A percentile compares a stretch with the other conserved stretches of the same genome.
Evolutionary conservation across 1,284 basidiomycete genomes (phyloP).

Genomic region (Porogramme epimiltina): DNA sequence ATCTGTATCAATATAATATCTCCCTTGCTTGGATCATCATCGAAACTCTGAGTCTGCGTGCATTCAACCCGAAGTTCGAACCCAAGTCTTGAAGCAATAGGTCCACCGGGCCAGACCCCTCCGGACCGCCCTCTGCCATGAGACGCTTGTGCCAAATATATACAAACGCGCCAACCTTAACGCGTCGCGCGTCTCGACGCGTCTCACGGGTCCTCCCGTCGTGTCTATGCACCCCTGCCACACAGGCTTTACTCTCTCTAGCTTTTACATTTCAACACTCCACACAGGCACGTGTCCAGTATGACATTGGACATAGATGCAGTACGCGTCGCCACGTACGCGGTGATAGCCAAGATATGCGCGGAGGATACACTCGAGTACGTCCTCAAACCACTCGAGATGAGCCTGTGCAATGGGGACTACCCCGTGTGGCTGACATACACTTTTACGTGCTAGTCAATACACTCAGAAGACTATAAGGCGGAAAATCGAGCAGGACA

Average conservation of each 20-base stretch:
- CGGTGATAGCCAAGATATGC: conserved; percentile 10
- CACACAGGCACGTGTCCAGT: no score
- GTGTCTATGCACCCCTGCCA: background rate
- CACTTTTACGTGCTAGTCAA: conserved; percentile 38
- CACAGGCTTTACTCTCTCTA: background rate
- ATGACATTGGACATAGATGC: conserved; percentile 10
- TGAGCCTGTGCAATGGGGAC: background rate
- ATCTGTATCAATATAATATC: conserved; percentile 15
- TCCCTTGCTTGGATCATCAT: background rate
- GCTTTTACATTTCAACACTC: no score
- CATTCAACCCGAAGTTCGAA: background rate
- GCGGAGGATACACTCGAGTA: conserved; percentile 11
- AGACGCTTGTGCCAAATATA: conserved; percentile 10
- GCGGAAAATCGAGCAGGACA: conserved; percentile 41
- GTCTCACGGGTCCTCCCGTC: no score
- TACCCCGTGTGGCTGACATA: no score
- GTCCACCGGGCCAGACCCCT: no score
- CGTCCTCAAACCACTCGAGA: background rate
- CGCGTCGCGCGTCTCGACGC: conserved; percentile 10
- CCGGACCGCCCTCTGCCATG: no score
- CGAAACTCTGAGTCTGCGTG: background rate
- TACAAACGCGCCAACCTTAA: conserved; percentile 12
- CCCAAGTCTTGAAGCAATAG: no score
- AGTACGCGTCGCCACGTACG: conserved; percentile 5
- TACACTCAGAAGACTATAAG: conserved; percentile 53